Evolutionary conservation across 192 early-diverging fungal genomes (phyloP).

Genomic region (Backusella tuberculispora): DNA sequence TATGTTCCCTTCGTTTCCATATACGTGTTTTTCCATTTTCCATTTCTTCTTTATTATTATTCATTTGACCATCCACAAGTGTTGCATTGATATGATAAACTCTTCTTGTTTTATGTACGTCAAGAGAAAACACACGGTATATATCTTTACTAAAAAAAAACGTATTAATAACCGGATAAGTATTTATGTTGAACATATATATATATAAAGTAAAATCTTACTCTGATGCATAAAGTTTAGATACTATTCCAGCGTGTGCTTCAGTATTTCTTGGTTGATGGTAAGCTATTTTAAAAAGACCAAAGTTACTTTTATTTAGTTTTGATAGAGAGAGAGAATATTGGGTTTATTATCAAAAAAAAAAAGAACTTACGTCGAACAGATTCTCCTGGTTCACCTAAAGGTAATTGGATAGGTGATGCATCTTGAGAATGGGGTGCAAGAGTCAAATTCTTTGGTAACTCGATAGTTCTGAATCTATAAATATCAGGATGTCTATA

Average conservation of each 20-base stretch:
- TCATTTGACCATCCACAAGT: conserved; percentile 15
- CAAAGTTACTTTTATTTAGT: background rate
- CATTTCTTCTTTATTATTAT: background rate
- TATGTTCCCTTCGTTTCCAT: conserved; percentile 7
- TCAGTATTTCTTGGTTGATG: conserved; percentile 28
- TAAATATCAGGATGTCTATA: conserved; percentile 31
- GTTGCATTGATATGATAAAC: conserved; percentile 15
- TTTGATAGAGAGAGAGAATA: background rate
- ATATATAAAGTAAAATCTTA: background rate
- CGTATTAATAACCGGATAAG: background rate
- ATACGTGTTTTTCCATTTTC: background rate
- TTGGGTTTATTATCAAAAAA: background rate
- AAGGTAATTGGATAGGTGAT: conserved; percentile 1
- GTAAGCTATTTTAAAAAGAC: conserved; percentile 3
- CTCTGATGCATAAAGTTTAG: conserved; percentile 27
- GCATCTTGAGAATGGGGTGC: conserved; percentile 31
- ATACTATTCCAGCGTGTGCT: conserved; percentile 13
- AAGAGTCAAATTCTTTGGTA: conserved; percentile 21
- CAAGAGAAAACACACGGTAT: conserved; percentile 27
- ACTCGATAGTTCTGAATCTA: conserved; percentile 23
- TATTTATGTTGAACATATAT: background rate
- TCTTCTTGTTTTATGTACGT: conserved; percentile 7
- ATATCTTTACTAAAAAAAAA: conserved; percentile 5
- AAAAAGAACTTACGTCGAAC: conserved; percentile 18
- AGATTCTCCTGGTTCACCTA: conserved; percentile 21